Percentiles rank a stretch among this genome's conserved stretches.
phyloP scores from a whole-genome alignment of 108 stramenopile genomes.

The Asterionellopsis glacialis region DNA sequence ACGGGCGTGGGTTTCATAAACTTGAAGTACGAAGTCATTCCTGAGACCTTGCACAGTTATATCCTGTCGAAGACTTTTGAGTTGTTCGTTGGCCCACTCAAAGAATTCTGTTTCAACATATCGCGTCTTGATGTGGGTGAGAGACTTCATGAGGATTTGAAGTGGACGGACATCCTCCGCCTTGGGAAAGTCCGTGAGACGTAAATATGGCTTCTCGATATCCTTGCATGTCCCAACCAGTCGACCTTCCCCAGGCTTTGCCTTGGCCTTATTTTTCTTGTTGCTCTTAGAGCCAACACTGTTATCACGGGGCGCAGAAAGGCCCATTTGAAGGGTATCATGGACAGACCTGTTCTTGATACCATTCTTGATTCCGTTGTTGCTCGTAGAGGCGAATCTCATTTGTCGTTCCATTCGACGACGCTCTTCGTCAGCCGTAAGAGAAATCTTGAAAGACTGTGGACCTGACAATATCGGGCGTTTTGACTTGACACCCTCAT shows the following conservation, averaged over 20 bases:
- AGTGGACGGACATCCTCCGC: constrained; percentile 66
- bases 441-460: not conserved
- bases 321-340: not conserved
- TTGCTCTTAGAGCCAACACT: not conserved
- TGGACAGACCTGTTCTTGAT: not conserved
- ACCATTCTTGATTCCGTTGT: not conserved
- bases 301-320: not conserved
- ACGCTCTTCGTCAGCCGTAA: not conserved
- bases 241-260: too few species aligned
- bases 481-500: not conserved
- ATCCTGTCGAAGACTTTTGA: constrained; percentile 86
- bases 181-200: constrained; percentile 69
- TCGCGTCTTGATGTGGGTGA: constrained; percentile 52
- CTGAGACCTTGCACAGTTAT: constrained; percentile 74
- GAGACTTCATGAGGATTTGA: constrained; percentile 44
- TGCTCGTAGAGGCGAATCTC: not conserved
- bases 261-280: not conserved
- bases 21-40: constrained; percentile 47
- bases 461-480: too few species aligned
- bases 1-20: constrained; percentile 82
- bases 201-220: constrained; percentile 79
- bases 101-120: constrained; percentile 73
- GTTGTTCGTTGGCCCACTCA: constrained; percentile 79
- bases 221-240: constrained; percentile 33
- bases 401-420: constrained; percentile 7